Evolutionary conservation across 2,329 filamentous ascomycete species (phyloP).

Genomic region (Fusarium fracticaudum): DNA sequence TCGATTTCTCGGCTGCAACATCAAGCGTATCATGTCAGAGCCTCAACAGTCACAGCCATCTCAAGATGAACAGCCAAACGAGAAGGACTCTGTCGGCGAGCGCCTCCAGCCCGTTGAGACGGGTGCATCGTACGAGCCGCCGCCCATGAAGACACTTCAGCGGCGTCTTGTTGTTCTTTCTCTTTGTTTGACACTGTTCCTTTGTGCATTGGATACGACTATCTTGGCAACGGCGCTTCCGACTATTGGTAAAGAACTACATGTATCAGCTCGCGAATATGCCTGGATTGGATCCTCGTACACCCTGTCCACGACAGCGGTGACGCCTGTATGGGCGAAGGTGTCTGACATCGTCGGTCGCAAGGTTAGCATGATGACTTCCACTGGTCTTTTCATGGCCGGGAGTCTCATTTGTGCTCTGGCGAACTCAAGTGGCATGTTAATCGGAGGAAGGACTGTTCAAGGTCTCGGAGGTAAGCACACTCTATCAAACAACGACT

Average conservation of each 20-base stretch:
- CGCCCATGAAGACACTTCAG: conserved; percentile 30
- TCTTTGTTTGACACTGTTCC: conserved; percentile 41
- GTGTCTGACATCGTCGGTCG: conserved; percentile 62
- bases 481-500: background rate
- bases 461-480: conserved; percentile 32
- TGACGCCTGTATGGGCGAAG: conserved; percentile 53
- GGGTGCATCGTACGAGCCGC: conserved; percentile 31
- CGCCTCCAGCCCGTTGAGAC: conserved; percentile 34
- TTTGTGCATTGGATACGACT: conserved; percentile 41
- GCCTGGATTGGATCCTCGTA: conserved; percentile 44
- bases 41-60: conserved; percentile 1
- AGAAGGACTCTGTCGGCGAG: conserved; percentile 8
- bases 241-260: conserved; percentile 37
- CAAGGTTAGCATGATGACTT: conserved; percentile 50
- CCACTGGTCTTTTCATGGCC: conserved; percentile 58
- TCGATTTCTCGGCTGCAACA: background rate
- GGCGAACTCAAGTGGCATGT: conserved; percentile 52
- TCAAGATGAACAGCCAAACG: conserved; percentile 10
- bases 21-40: conserved; percentile 13
- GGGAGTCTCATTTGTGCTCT: conserved; percentile 63
- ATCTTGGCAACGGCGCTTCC: conserved; percentile 44
- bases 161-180: conserved; percentile 37
- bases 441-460: conserved; percentile 57
- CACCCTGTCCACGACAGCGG: conserved; percentile 37
- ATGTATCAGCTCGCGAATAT: conserved; percentile 37